A percentile compares a stretch with the other conserved stretches of the same genome.
These are phyloP conservation scores for Oryza nivara DNA, from an alignment of 176 grass and related monocot species.

Conservation along the genomic window DNA sequence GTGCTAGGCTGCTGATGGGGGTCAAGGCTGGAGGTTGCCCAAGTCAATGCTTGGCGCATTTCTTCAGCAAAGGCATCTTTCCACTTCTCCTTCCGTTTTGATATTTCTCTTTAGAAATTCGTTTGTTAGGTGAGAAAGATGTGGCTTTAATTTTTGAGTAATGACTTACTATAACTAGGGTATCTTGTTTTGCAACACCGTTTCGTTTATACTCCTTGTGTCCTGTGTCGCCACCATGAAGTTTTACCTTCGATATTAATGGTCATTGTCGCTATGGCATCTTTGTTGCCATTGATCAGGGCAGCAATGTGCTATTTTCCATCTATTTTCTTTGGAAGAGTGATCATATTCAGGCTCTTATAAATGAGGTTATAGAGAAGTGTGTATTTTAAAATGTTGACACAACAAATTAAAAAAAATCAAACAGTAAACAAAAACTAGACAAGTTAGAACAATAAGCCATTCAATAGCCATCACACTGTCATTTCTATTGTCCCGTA, in stretches of 20 bases:
- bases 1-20: conserved; percentile 4
- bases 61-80: conserved; percentile 25
- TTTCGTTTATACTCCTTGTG: not conserved
- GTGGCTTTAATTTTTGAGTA: not conserved
- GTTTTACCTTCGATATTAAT: too few relatives aligned
- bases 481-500: not conserved
- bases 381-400: not conserved
- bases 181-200: not conserved
- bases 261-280: too few relatives aligned
- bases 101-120: not conserved
- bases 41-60: conserved; percentile 42
- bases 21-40: conserved; percentile 23
- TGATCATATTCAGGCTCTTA: too few relatives aligned
- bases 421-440: too few relatives aligned
- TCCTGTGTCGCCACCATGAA: too few relatives aligned
- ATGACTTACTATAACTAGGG: not conserved
- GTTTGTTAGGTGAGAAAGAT: not conserved
- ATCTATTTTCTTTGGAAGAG: too few relatives aligned
- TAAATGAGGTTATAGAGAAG: not conserved
- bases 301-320: too few relatives aligned
- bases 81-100: not conserved
- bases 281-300: too few relatives aligned
- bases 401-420: not conserved
- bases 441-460: too few relatives aligned
- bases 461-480: not conserved